Evolutionary conservation across 2,329 filamentous ascomycete species (phyloP), one percentile per base, ranked within the genome.

Genomic region (Albifimbria verrucaria): DNA sequence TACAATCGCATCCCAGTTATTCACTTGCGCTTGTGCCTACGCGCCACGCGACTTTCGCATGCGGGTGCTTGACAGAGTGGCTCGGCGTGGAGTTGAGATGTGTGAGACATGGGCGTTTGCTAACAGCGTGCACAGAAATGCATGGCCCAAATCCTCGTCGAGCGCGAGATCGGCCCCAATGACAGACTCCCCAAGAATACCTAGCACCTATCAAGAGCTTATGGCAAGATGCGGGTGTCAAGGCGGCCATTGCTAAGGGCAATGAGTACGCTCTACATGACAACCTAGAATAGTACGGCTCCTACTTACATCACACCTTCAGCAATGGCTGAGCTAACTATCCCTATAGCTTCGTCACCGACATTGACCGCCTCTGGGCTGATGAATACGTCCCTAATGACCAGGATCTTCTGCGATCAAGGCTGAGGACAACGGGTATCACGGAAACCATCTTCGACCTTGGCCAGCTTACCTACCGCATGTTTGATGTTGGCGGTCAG

Each of bases 241-340:
- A 91, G 69, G 78, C 85, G 63, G 91, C 92, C n/a, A 94, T 97
- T 59, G 80, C 86, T 48, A 93, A 94, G 73, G 94, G 94, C 62
- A 96, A 97, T 70, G 93, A 97, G 75, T 97, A 93, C 72, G 93
- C 94, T 18, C 81, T 97, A 48, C 92, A 97, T 70, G 94, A 97
- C 76, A 97, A 97, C 67, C 75, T 97, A 60, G 85, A 86, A 74
- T 99, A 97, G 92, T 97, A 77, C 66, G 89, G 77, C 26, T 20
- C 47, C 21, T 24, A 23, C 7, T 2, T 32, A 15, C 9, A 20
- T 25, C 21, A 17, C 7, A 28, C 15, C 11, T 41, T 25, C 22
- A 41, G 39, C 49, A 55, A 48, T 57, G 50, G 58, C 62, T 57
- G 59, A 53, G 68, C 60, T 58, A 50, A 54, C 22, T 17, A 9